Base-by-base conservation (phyloP, 176 grass and related monocot species). In the Secale cereale region DNA sequence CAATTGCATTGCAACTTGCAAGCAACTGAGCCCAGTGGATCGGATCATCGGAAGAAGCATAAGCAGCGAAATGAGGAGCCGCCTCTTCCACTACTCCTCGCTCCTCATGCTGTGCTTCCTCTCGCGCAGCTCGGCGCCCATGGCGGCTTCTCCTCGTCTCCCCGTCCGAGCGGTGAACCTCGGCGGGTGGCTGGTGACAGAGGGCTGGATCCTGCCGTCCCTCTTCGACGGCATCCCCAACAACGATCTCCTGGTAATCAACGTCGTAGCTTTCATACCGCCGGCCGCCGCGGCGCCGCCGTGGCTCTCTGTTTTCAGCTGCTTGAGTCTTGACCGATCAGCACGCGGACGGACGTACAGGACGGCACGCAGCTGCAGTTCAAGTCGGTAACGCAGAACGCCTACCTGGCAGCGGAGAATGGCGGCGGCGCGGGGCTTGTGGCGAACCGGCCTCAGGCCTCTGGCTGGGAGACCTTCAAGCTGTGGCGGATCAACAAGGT, bases 391-490 rank as follows among this genome's bases (percentile, higher is more conserved):
- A 48, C 70, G 0, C 84, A 61, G 54, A 78, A 82, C 13, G 85
- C 28, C 84, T 95, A 95, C 76, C 59, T 92, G 50, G 57, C 77
- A 22, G 93, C 93, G 1, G 90, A 95, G 70, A 17, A 64, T 5
- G 93, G 93, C 22, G 93, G 93, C 52, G 88, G 91, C 33, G 40
- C 72, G 1, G 65, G 67, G 33, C 39, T 95, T 59, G 83, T 95
- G 11, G 77, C 88, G 14, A 84, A 95, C 81, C 86, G 91, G 67
- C 48, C 81, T 0, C 14, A 68, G 9, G 88, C 93, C 31, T 86
- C 81, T 2, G 78, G 66, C 5, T 95, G 91, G 90, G 93, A 93
- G 79, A 95, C 93, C 15, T 95, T 95, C 88, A 95, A 59, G 94
- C 70, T 95, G 56, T 95, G 94, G 91, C 91, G 94, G 79, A 87